Conservation (phyloP, 2,329 filamentous ascomycete species). For the Fulvia fulva region DNA sequence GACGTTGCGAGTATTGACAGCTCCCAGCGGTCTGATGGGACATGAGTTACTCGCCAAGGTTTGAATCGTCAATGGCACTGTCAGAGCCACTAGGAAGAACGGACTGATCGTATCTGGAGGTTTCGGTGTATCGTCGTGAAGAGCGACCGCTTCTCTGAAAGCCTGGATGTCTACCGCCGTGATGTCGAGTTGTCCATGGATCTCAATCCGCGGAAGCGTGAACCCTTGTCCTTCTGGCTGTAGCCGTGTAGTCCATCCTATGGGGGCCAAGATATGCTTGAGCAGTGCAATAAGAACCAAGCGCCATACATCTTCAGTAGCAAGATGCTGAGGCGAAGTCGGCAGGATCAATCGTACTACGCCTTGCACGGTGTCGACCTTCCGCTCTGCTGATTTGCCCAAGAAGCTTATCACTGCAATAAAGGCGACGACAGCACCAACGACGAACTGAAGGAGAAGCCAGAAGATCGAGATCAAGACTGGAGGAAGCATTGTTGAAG, state of each 20-base stretch:
- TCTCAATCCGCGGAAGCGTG: neutral
- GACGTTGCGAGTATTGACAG: conserved; percentile 18
- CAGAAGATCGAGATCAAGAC: neutral
- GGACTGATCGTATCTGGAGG: neutral
- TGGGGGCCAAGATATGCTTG: neutral
- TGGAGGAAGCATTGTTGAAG: neutral
- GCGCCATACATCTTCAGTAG: neutral
- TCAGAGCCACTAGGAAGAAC: conserved; percentile 10
- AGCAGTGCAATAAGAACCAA: neutral
- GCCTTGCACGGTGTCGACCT: neutral
- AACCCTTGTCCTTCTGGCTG: neutral
- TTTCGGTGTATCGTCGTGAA: neutral
- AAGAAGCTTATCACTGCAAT: neutral
- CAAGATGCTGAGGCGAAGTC: neutral
- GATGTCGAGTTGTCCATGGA: neutral
- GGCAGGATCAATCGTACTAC: neutral
- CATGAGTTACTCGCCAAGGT: conserved; percentile 12
- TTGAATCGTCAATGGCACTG: conserved; percentile 12
- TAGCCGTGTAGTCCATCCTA: neutral
- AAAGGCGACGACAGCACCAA: neutral
- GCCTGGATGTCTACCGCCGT: neutral
- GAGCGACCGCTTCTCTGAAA: neutral
- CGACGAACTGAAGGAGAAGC: neutral
- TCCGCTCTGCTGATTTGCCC: neutral
- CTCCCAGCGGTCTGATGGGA: conserved; percentile 17